A percentile compares a stretch with the other conserved stretches of the same genome.
Conservation (phyloP, 2,329 filamentous ascomycete genomes). For the Beauveria sp. region DNA sequence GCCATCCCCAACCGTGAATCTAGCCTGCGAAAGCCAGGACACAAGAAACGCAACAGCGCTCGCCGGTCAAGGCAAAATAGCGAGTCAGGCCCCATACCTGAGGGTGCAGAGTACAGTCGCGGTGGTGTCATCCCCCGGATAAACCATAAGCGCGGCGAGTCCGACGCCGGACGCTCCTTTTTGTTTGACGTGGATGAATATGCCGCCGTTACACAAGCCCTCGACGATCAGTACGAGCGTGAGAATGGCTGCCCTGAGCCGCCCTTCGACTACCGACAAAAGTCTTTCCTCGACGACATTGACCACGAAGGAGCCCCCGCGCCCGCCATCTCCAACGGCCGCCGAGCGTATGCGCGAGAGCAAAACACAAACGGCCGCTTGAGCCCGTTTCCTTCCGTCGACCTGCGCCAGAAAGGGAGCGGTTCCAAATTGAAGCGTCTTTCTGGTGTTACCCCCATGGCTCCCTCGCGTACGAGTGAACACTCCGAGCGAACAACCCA, state of each 20-base stretch:
- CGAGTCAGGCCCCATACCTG: slow-evolving; percentile 36
- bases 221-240: slow-evolving; percentile 25
- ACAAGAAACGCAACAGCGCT: slow-evolving; percentile 44
- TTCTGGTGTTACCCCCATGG: slow-evolving; percentile 36
- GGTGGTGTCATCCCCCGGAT: neutral
- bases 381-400: slow-evolving; percentile 35
- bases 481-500: slow-evolving; percentile 21
- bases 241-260: slow-evolving; percentile 17
- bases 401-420: slow-evolving; percentile 42
- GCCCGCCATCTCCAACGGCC: slow-evolving; percentile 58
- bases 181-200: slow-evolving; percentile 13
- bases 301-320: slow-evolving; percentile 62
- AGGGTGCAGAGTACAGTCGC: slow-evolving; percentile 28
- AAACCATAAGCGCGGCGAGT: slow-evolving; percentile 12
- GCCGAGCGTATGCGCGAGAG: slow-evolving; percentile 42
- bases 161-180: slow-evolving; percentile 8
- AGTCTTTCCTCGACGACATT: slow-evolving; percentile 5
- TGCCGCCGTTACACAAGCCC: slow-evolving; percentile 14
- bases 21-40: slow-evolving; percentile 53
- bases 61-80: slow-evolving; percentile 43
- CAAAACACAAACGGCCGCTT: slow-evolving; percentile 37
- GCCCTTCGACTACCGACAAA: slow-evolving; percentile 12
- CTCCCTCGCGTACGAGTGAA: slow-evolving; percentile 29
- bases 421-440: slow-evolving; percentile 52
- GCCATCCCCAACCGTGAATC: slow-evolving; percentile 62